phyloP scores from a whole-genome alignment of 2,329 filamentous ascomycete species.

The Verticillium isaacii region DNA sequence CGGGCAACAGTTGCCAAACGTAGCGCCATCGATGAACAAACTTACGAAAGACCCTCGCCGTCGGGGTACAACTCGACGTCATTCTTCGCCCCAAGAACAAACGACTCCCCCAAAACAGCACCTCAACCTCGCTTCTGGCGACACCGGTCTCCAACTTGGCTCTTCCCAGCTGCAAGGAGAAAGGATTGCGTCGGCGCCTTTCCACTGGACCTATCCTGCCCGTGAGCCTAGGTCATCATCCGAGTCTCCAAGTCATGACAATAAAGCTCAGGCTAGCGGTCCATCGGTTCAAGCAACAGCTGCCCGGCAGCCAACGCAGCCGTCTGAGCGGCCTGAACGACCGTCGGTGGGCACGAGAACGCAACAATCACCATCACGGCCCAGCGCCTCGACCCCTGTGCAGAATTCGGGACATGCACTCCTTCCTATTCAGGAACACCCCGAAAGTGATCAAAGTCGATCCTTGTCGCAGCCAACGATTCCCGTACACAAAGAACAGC shows the following conservation, averaged over 20 bases:
- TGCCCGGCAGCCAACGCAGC: neutral
- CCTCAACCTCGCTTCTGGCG: neutral
- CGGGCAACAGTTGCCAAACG: neutral
- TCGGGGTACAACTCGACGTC: conserved; percentile 1
- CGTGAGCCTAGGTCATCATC: neutral
- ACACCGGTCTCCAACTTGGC: neutral
- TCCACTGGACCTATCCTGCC: neutral
- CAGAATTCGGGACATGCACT: conserved; percentile 9
- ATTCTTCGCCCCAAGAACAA: conserved; percentile 4
- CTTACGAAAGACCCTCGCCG: neutral
- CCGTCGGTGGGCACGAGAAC: neutral
- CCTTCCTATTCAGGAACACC: conserved; percentile 12
- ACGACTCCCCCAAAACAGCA: neutral
- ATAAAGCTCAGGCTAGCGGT: neutral
- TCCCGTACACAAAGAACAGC: neutral
- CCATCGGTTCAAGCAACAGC: neutral
- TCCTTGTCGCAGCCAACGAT: neutral
- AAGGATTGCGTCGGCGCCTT: neutral
- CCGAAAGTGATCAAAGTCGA: neutral
- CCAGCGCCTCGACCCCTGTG: conserved; percentile 3
- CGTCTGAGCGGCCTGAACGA: conserved; percentile 3
- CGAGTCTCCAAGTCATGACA: neutral
- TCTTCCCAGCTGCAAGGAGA: neutral
- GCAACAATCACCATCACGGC: neutral
- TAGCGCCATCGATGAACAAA: neutral